Base-by-base conservation (phyloP, 371 early-diverging fungal genomes). In the Umbelopsis sp. region DNA sequence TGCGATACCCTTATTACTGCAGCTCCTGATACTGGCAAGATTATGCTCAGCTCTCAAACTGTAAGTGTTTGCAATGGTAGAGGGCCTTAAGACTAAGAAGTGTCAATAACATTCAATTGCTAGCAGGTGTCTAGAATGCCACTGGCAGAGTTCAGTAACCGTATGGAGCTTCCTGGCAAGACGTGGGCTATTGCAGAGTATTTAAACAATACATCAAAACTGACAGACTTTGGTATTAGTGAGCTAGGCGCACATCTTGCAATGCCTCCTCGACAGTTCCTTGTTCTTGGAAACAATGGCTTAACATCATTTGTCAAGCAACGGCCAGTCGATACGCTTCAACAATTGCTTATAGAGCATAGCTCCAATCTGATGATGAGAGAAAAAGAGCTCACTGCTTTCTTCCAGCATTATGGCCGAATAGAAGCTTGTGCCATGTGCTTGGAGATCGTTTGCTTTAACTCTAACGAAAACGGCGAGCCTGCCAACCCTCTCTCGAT, bases 121-220 rank as follows among this genome's bases (percentile, higher is more conserved):
- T 35, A 57, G 57, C 57, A 57, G 57, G n/a, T 37, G 4, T 18
- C 32, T 18, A 57, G 37, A n/a, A 57, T 57, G 57, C 57, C 57
- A 57, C 29, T 57, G 35, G 32, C 57, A 57, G 57, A 57, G n/a
- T 57, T 57, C 57, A 57, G 57, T 32, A 57, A 57, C 29, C 57
- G 57, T 18, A 29, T 57, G 25, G 57, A 57, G 38, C 57, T 57
- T 57, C 57, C 92, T 38, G 94, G 95, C 35, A 90, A 90, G 67
- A 87, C 91, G 14, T 93, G 91, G 89, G 88, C 86, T n/a, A 90
- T 95, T 70, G 83, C 89, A 1, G 95, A 94, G 73, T 65, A 67
- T 10, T 46, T 74, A 7, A 78, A 75, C 22, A 57, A 57, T 57
- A 57, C 57, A 32, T 57, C 57, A 35, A 57, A 57, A n/a, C 65